Conservation (phyloP, 2,329 filamentous ascomycete genomes). For the Lasiodiplodia sp. region DNA sequence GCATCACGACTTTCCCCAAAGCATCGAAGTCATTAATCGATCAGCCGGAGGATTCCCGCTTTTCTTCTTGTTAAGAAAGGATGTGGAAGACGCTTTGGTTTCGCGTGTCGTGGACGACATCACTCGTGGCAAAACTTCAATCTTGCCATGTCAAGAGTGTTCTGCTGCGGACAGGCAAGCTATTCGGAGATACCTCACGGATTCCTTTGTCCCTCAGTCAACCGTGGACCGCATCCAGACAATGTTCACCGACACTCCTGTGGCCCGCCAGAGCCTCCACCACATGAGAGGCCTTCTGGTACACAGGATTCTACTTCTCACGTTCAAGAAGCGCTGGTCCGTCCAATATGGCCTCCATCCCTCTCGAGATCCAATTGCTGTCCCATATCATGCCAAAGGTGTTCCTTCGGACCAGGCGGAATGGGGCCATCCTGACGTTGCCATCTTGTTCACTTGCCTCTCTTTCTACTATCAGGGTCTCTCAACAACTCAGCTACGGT, state of each 20-base stretch:
- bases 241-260: constrained; percentile 44
- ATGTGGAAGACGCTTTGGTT: constrained; percentile 44
- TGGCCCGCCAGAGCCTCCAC: constrained; percentile 57
- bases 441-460: constrained; percentile 51
- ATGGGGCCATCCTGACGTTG: constrained; percentile 71
- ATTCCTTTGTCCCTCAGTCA: constrained; percentile 33
- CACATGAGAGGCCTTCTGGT: constrained; percentile 70
- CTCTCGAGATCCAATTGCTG: constrained; percentile 65
- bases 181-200: constrained; percentile 46
- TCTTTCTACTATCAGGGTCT: constrained; percentile 71
- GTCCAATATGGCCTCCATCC: constrained; percentile 64
- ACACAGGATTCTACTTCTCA: constrained; percentile 65
- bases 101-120: constrained; percentile 42
- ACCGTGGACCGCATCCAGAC: constrained; percentile 35
- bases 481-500: constrained; percentile 55
- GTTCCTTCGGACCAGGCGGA: constrained; percentile 66
- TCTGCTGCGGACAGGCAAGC: constrained; percentile 37
- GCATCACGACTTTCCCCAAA: constrained; percentile 48
- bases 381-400: constrained; percentile 59
- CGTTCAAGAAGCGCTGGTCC: constrained; percentile 69
- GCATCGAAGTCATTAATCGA: constrained; percentile 58
- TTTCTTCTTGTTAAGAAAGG: constrained; percentile 60
- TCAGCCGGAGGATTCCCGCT: constrained; percentile 57
- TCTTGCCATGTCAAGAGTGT: constrained; percentile 40
- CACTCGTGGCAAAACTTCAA: constrained; percentile 38